Evolutionary conservation across 805 yeast species (phyloP), one percentile per base, ranked within the genome.

Genomic region (Osmozyma mogii): DNA sequence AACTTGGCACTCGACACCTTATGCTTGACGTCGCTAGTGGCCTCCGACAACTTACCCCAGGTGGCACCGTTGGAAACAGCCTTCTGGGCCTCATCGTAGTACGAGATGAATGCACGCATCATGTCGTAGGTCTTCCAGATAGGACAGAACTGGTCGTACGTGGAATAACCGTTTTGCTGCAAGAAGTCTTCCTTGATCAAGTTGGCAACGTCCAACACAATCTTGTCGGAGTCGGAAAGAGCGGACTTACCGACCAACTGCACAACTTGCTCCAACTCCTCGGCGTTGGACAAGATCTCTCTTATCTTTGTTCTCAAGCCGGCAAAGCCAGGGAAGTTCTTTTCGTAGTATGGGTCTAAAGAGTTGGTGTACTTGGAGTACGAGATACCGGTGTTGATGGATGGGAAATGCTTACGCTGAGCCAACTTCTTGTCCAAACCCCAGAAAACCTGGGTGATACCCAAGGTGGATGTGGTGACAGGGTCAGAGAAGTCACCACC

Each of bases 401-500:
- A 89, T 48, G 99, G 99, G 84, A 92, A 92, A 69, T 92, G 99
- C 68, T 92, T 92, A 73, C 99, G 88, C 72, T 92, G 99, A 15
- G 99, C 98, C 53, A 92, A 75, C 64, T 89, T 92, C 68, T 92
- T 92, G 68, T 92, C 99, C 62, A 92, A 75, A 66, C 99, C 99
- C 99, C 99, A 92, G 70, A 92, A 92, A 30, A 92, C 99, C 70
- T 92, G 99, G n/a, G 98, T 92, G 48, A 92, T 92, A 82, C 96
- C 97, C 53, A 92, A 75, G 20, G 99, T 92, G 6, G 98, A 77
- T 13, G 97, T 89, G 16, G 99, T 92, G 47, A 92, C 99, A 25
- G 99, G 99, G 68, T 92, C 99, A 15, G 97, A 89, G 79, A 92
- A 89, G 71, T 92, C 99, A 79, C 99, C 99, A 78, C 99, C 99